Base-by-base conservation (phyloP, 805 yeast genomes). In the Wickerhamomyces hampshirensis region DNA sequence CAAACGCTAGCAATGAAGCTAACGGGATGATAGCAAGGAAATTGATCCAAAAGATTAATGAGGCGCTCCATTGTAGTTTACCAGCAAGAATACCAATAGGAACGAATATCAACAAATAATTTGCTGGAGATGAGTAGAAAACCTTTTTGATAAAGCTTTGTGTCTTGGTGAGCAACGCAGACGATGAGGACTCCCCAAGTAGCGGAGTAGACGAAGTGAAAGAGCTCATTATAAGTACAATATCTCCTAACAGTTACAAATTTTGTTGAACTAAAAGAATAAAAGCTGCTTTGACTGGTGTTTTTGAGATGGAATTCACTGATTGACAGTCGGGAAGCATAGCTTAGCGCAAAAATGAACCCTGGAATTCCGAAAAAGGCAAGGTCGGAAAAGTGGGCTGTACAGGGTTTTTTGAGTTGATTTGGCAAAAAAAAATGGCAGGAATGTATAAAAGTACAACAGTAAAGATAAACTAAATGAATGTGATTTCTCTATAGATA, bases 11-110 rank as follows among this genome's bases (percentile, higher is more conserved):
- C 16, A 91, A 69, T 2, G 94, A 82, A 6, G 98, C 98, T 52
- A 93, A 68, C 12, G 98, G 98, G 29, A 93, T 77, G 50, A 91
- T 91, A 24, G 95, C 96, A 35, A 84, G 56, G 65, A 91, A 93
- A 59, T 91, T 91, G 49, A 87, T 62, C 56, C 73, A 56, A 55
- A 91, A 91, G 2, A 79, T 65, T 50, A 55, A 66, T 46, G 68
- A 65, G 35, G 81, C 67, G 5, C 77, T 63, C 67, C 80, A 71
- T 13, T 64, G 69, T 12, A 79, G 52, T 31, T 56, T 57, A 4
- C 89, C 96, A 23, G 89, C 80, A n/a, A 76, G 29, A 11, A 89
- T 62, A 21, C 98, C 98, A 14, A 91, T 49, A 4, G 98, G 97
- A n/a, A 89, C 95, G 56, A 87, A 85, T 1, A 87, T 51, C 24